These are phyloP conservation scores for Diaporthe ilicicola DNA, from an alignment of 2,329 filamentous ascomycete genomes.

Conservation along the genomic window DNA sequence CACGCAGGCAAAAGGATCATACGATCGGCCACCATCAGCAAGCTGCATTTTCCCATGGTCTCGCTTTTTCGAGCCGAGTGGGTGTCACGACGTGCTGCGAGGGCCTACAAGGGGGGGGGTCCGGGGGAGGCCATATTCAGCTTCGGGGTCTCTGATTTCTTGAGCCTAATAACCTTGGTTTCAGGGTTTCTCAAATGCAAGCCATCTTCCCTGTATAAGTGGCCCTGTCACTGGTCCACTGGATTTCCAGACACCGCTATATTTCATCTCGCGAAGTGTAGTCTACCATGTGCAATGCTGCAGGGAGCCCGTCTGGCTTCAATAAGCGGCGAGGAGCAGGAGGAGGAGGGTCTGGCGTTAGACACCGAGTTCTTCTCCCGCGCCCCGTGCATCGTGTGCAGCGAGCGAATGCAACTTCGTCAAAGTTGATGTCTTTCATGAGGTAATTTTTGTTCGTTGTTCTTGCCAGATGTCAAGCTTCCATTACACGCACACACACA, in stretches of 20 bases:
- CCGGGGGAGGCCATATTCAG: background rate
- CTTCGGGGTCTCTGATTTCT: background rate
- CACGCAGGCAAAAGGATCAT: background rate
- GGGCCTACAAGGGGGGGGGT: background rate
- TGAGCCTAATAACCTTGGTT: background rate
- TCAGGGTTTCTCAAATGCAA: background rate
- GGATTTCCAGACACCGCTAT: background rate
- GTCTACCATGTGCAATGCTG: background rate
- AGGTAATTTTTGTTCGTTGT: background rate
- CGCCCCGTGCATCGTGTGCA: background rate
- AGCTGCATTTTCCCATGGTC: background rate
- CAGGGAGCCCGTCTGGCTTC: conserved; percentile 10
- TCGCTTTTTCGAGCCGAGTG: background rate
- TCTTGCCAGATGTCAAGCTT: background rate
- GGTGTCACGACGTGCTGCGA: background rate
- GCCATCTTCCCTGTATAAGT: background rate
- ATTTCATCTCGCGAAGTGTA: too few relatives aligned
- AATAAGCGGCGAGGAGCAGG: background rate
- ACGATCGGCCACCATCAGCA: conserved; percentile 15
- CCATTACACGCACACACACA: background rate
- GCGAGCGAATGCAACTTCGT: background rate
- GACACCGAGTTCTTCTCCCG: background rate
- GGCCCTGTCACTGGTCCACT: conserved; percentile 13
- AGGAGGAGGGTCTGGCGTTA: background rate
- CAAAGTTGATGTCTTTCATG: background rate